Conservation (phyloP, 2,329 filamentous ascomycete species). For the Neurospora sp. region DNA sequence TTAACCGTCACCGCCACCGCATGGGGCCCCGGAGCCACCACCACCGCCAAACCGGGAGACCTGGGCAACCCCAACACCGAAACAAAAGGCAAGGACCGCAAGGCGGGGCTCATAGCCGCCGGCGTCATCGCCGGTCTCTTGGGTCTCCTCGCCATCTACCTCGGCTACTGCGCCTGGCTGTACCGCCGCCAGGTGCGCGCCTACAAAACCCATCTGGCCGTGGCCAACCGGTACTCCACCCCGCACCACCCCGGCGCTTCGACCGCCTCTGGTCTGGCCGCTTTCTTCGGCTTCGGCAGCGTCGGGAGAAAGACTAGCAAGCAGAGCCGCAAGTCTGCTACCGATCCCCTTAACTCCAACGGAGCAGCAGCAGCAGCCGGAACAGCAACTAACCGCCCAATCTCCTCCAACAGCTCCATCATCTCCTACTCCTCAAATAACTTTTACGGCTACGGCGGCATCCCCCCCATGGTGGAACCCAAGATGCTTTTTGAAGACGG, state of each 20-base stretch:
- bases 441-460: constrained; percentile 4
- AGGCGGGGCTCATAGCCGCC: constrained; percentile 34
- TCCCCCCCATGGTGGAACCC: constrained; percentile 15
- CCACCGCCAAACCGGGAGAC: constrained; percentile 12
- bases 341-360: not conserved
- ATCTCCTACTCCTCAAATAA: constrained; percentile 2
- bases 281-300: constrained; percentile 17
- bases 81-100: constrained; percentile 11
- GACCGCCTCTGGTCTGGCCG: constrained; percentile 22
- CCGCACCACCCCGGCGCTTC: constrained; percentile 32
- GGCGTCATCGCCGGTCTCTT: constrained; percentile 56
- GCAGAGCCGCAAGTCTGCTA: not conserved
- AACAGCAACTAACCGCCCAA: not conserved
- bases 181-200: constrained; percentile 61
- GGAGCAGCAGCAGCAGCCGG: not conserved
- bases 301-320: constrained; percentile 9
- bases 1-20: constrained; percentile 51
- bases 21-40: constrained; percentile 27
- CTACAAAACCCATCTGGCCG: constrained; percentile 61
- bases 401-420: constrained; percentile 3
- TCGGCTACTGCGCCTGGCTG: constrained; percentile 63
- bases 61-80: constrained; percentile 21
- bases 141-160: constrained; percentile 50
- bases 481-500: constrained; percentile 16
- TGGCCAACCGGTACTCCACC: constrained; percentile 46